Conservation (phyloP, 2,329 filamentous ascomycete species). For the Venturia carpophila region DNA sequence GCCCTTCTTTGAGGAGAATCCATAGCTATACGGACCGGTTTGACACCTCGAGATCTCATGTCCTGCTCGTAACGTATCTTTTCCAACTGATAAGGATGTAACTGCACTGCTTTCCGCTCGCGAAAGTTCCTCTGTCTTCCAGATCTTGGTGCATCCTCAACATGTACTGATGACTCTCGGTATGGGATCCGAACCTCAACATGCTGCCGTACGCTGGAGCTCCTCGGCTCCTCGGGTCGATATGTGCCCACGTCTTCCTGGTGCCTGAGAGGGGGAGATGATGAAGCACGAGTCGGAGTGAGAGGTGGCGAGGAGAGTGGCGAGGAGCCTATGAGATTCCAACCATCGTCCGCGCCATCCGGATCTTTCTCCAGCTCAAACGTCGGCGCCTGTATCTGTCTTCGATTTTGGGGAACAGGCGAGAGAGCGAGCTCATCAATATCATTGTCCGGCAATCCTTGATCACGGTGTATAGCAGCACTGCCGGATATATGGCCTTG, state of each 20-base stretch:
- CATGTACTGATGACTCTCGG: conserved; percentile 2
- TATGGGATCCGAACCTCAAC: conserved; percentile 12
- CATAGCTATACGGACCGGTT: conserved; percentile 33
- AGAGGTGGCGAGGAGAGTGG: conserved; percentile 2
- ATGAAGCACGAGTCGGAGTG: not conserved
- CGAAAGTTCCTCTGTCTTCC: conserved; percentile 31
- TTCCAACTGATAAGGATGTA: conserved; percentile 42
- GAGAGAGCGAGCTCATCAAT: not conserved
- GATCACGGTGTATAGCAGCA: not conserved
- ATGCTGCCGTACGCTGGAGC: not conserved
- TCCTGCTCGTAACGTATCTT: conserved; percentile 37
- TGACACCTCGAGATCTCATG: conserved; percentile 37
- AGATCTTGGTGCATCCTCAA: conserved; percentile 3
- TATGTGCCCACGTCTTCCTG: not conserved
- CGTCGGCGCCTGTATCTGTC: not conserved
- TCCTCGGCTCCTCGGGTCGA: not conserved
- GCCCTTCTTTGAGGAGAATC: conserved; percentile 12
- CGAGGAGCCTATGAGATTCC: not conserved
- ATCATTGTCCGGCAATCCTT: not conserved
- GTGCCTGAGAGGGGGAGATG: not conserved
- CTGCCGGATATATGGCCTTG: not conserved
- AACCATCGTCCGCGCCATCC: not conserved
- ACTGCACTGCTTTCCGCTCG: conserved; percentile 40
- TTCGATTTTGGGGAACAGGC: not conserved
- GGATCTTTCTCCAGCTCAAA: not conserved